Evolutionary conservation across 202 grass and related monocot species (phyloP), one percentile per base, ranked within the genome.

Genomic region (Schoenoplectus triqueter): DNA sequence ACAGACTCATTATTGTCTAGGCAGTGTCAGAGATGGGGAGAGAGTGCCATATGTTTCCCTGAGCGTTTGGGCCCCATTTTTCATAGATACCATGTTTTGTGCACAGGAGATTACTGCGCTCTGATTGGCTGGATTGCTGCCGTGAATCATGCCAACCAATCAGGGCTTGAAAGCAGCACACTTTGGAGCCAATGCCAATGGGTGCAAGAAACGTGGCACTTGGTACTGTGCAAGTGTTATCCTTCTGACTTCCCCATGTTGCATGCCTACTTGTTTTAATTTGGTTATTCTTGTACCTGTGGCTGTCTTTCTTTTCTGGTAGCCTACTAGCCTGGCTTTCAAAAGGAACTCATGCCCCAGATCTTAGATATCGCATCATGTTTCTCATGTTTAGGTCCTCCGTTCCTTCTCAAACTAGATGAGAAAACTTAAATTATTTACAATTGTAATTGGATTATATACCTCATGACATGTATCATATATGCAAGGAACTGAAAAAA

Each of bases 111-210:
- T 85, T 9, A 72, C 63, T 83, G 71, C 65, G 50, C 42, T 89
- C 11, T 14, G 50, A 90, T 93, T 88, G 88, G 91, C 64, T 78
- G 21, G 73, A 69, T 86, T 55, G 57, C 47, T 66, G 45, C 18
- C 10, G 64, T 20, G 77, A 82, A 83, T 89, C 51, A 80, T 81
- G 49, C 70, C 71, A 87, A 84, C 93, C 91, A 91, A 93, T 96
- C 67, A 84, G n/a, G 52, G 74, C 84, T 80, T 90, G 89, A 88
- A 93, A 93, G 52, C 84, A 82, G 71, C 60, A 47, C 49, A 50
- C 41, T 17, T 73, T 66, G 17, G 49, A 76, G 74, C 17, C 69
- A 21, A 21, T 54, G 69, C 93, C 84, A 88, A 85, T 93, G 60
- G 71, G 80, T 86, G 89, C 66, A 72, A 2, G 81, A 91, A 87